Evolutionary conservation across 2,329 filamentous ascomycete genomes (phyloP).

Genomic region (Rhexocercosporidium sp.): DNA sequence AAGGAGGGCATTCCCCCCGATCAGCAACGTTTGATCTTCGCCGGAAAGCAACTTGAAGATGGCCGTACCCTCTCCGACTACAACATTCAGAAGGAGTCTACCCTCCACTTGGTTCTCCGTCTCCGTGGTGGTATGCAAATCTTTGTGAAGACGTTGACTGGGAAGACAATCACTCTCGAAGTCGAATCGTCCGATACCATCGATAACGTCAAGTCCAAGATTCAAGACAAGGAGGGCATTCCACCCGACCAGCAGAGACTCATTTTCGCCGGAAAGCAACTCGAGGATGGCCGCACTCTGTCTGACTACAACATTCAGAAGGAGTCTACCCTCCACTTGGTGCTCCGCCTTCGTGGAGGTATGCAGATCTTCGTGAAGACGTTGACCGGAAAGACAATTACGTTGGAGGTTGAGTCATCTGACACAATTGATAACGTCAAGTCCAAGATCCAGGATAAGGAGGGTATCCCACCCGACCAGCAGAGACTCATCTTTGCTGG

Average conservation of each 20-base stretch:
- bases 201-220: slow-evolving; percentile 74
- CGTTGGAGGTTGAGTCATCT: slow-evolving; percentile 70
- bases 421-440: slow-evolving; percentile 77
- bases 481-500: slow-evolving; percentile 74
- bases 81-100: slow-evolving; percentile 95
- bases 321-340: slow-evolving; percentile 73
- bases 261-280: slow-evolving; percentile 73
- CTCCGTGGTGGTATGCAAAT: slow-evolving; percentile 83
- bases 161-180: slow-evolving; percentile 72
- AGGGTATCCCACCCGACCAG: slow-evolving; percentile 73
- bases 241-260: slow-evolving; percentile 73
- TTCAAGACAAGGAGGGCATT: slow-evolving; percentile 75
- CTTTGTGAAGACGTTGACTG: slow-evolving; percentile 73
- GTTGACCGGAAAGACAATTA: slow-evolving; percentile 72
- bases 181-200: slow-evolving; percentile 73
- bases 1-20: slow-evolving; percentile 95
- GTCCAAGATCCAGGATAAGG: slow-evolving; percentile 73
- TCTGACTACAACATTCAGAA: slow-evolving; percentile 91
- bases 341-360: slow-evolving; percentile 73
- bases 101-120: slow-evolving; percentile 79
- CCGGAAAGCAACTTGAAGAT: slow-evolving; percentile 92
- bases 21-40: slow-evolving; percentile 92
- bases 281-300: slow-evolving; percentile 79
- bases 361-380: slow-evolving; percentile 79
- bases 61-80: slow-evolving; percentile 91